Base-by-base conservation (phyloP, 768 basidiomycete species). In the Cubamyces sp. region DNA sequence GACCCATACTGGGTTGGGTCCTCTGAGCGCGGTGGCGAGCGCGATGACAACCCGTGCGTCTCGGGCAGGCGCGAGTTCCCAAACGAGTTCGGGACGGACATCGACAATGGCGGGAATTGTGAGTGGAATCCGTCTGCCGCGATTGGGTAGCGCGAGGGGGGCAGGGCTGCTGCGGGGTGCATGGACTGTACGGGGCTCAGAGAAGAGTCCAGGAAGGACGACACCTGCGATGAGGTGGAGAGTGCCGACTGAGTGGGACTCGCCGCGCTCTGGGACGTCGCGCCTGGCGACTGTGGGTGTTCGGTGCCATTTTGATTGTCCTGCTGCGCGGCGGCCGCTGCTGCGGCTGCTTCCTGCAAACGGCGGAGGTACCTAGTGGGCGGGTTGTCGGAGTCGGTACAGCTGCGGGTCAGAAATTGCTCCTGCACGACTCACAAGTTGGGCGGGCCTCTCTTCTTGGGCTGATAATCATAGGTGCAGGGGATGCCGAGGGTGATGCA, bases 381-480 rank as follows among this genome's bases (percentile, higher is more conserved):
- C 16, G 40, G 28, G 26, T 53, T 28, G 57, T 47, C 21, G 54
- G 40, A 15, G 53, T 60, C 47, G 45, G 57, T 52, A 50, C 57
- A 69, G 59, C 42, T 70, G 48, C 42, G 43, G 28, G 42, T 49
- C 55, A 19, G 37, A 47, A 48, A 25, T 40, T 54, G 45, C 46
- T 7, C 30, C 2, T 16, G 16, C 26, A 41, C 47, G 28, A 71
- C 87, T 75, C 75, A 96, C 91, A 94, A 80, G 74, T 96, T 96
- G 1, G 94, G 94, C 3, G 94, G 94, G 0, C 94, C 94, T 58
- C 94, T 81, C 75, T 96, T 96, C 81, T 94, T 94, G 19, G 94
- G 94, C 72, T 92, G 90, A 73, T 96, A 96, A 71, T 93, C 90
- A 68, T 95, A 96, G 0, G 91, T 94, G 74, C 94, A 95, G 5